Base-by-base conservation (phyloP, 176 grass and related monocot species). In the Aegilops bicornis region DNA sequence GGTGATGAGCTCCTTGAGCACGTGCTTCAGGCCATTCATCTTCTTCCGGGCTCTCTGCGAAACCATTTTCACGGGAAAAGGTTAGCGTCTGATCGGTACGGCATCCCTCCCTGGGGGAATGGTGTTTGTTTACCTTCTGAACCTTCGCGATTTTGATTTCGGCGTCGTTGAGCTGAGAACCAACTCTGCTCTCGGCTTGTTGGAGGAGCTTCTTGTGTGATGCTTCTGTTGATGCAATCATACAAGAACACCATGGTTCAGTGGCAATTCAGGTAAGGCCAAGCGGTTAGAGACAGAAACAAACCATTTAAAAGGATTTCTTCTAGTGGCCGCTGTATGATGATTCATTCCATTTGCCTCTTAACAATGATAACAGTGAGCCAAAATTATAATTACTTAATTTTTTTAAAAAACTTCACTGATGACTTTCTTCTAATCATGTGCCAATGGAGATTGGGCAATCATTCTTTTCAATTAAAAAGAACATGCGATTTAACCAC, bases 171-270 rank as follows among this genome's bases (percentile, higher is more conserved):
- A 98, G 76, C 67, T 94, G 90, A 88, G 84, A 59, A 9, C 80
- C 80, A 37, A 95, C 87, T 76, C 83, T 81, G 79, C 94, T 84
- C 80, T 98, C 90, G 2, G 90, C 92, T 79, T 91, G 83, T 76
- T 60, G 69, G 33, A 98, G 58, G 40, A 98, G 84, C 88, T 98
- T 92, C 79, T 91, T 85, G 83, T 98, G 97, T 52, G 87, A 87
- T 13, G 72, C 83, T 91, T 94, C 94, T 98, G 90, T 66, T 50
- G 19, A 91, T 75, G 27, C 17, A 83, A 75, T 50, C 45, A 47
- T 23, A 16, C 39, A 78, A 77, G 1, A 24, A 52, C 3, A 81
- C 24, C 60, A 84, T 85, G 67, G 65, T n/a, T 85, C 42, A 87
- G 81, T 79, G 47, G 47, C 2, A 16, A 50, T 14, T 50, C 23